Base-by-base conservation (phyloP, 768 basidiomycete genomes). In the Lentinula edodes region DNA sequence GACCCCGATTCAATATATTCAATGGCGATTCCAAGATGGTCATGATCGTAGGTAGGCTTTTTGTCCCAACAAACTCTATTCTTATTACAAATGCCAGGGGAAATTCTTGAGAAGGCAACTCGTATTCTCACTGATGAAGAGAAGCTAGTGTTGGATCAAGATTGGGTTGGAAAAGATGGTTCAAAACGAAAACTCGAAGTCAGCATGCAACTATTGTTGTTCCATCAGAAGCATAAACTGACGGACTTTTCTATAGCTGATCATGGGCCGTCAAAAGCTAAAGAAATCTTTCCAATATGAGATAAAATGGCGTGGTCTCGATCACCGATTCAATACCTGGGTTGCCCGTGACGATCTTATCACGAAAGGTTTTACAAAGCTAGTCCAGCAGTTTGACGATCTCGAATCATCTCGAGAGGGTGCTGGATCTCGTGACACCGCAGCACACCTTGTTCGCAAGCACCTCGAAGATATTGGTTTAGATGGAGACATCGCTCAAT, bases 11-110 rank as follows among this genome's bases (percentile, higher is more conserved):
- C 90, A 89, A 59, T 98, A 98, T 71, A 97, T 98, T 68, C 94
- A 97, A 77, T 98, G 95, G 95, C 90, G 95, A 67, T 98, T 95
- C 85, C 95, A 98, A 72, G 95, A 97, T 73, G 96, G 95, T 53
- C 91, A 96, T 74, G 95, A 98, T 81, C 90, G 94, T 91, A 72
- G 66, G 86, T 79, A 9, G 60, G 16, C 66, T 46, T 60, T 56
- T 64, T 38, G 50, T 63, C 65, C 23, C 38, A 45, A 59, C 18
- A 16, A 53, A 63, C 43, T 54, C 46, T 66, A 63, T 42, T 28
- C 50, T 62, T 41, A 59, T 51, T 61, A 56, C 52, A 55, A 54
- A 62, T 46, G 62, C 63, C 61, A 92, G 90, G 90, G 66, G 95
- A 98, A 76, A 76, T 96, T 39, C 68, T 97, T 65, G 93, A 95